phyloP scores from a whole-genome alignment of 306 rosid genomes.

The Echinosophora koreensis region DNA sequence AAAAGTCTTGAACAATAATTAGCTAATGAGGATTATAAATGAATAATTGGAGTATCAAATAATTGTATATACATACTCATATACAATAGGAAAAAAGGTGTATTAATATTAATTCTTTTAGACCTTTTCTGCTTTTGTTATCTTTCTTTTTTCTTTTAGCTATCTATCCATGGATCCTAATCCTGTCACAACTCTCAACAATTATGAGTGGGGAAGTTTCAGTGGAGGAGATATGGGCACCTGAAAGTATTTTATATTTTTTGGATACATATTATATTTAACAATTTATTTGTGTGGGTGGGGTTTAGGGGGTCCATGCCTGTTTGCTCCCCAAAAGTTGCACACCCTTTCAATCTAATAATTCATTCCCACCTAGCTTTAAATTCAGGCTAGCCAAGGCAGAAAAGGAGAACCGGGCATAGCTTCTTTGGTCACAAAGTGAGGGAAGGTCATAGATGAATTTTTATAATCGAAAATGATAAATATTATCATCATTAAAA shows the following conservation, averaged over 20 bases:
- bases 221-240: constrained; percentile 51
- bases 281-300: constrained; percentile 47
- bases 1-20: too few species aligned
- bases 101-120: constrained; percentile 44
- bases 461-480: not conserved
- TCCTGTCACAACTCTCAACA: constrained; percentile 44
- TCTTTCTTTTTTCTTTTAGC: not conserved
- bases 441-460: not conserved
- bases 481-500: not conserved
- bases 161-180: constrained; percentile 36
- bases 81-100: constrained; percentile 19
- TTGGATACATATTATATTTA: constrained; percentile 51
- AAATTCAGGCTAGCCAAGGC: not conserved
- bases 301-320: constrained; percentile 70
- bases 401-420: not conserved
- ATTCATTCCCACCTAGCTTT: constrained; percentile 50
- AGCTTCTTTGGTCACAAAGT: not conserved
- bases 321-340: constrained; percentile 96
- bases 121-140: constrained; percentile 10
- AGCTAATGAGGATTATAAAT: too few species aligned
- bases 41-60: too few species aligned
- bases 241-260: constrained; percentile 38
- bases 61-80: too few species aligned
- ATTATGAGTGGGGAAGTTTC: constrained; percentile 54
- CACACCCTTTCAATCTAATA: constrained; percentile 68